phyloP scores from a whole-genome alignment of 2,329 filamentous ascomycete species.

The Xylariaceae sp. region DNA sequence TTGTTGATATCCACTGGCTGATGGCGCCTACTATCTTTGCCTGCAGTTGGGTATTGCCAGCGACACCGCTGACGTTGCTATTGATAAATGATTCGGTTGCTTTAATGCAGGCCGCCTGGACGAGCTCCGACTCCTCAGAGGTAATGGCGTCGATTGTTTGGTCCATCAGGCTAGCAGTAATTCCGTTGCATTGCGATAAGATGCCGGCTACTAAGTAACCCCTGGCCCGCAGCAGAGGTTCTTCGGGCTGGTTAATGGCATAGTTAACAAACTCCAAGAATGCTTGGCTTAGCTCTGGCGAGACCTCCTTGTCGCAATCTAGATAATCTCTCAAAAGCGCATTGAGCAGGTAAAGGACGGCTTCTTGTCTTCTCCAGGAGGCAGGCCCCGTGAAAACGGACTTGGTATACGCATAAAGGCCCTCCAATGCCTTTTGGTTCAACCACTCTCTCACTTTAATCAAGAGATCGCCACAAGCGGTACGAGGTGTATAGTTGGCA shows the following conservation, averaged over 20 bases:
- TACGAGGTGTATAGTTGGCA: slow-evolving; percentile 91
- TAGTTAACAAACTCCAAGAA: slow-evolving; percentile 79
- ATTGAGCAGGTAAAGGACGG: slow-evolving; percentile 79
- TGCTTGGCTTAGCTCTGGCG: slow-evolving; percentile 62
- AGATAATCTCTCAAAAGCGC: slow-evolving; percentile 79
- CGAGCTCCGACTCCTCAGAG: slow-evolving; percentile 75
- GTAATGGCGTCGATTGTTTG: slow-evolving; percentile 71
- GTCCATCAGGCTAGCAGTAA: slow-evolving; percentile 63
- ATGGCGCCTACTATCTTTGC: slow-evolving; percentile 54
- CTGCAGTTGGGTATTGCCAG: slow-evolving; percentile 51
- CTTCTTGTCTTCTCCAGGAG: slow-evolving; percentile 66
- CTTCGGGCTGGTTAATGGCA: slow-evolving; percentile 63
- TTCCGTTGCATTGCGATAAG: slow-evolving; percentile 64
- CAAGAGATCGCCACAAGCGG: slow-evolving; percentile 84
- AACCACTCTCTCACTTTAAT: slow-evolving; percentile 94
- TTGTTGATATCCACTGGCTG: slow-evolving; percentile 69
- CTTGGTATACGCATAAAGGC: slow-evolving; percentile 72
- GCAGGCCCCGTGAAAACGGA: slow-evolving; percentile 60
- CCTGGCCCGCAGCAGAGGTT: slow-evolving; percentile 76
- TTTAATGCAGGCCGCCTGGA: slow-evolving; percentile 88
- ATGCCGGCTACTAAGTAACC: slow-evolving; percentile 83
- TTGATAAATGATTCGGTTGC: slow-evolving; percentile 67
- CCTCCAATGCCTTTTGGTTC: slow-evolving; percentile 68
- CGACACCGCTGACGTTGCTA: slow-evolving; percentile 43
- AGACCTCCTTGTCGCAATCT: slow-evolving; percentile 70